A percentile compares a stretch with the other conserved stretches of the same genome.
Conservation (phyloP, 257 asterid genomes). For the Euphrasia confusa region DNA sequence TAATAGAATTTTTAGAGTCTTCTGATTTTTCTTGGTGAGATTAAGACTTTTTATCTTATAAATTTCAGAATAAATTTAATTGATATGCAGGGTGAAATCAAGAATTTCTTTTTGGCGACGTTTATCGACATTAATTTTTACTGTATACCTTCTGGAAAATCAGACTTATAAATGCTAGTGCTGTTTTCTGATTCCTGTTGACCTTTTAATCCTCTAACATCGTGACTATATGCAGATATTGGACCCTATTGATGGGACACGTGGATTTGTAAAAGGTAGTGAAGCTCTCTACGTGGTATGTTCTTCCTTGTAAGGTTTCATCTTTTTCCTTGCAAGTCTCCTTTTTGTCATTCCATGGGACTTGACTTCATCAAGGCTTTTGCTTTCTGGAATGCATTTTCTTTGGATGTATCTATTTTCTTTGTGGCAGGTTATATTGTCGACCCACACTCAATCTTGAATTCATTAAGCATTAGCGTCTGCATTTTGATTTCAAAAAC, state of each 20-base stretch:
- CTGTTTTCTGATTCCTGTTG: not conserved
- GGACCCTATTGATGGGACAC: constrained; percentile 98
- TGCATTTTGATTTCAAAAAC: not conserved
- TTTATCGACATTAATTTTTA: not conserved
- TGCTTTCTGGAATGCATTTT: constrained; percentile 11
- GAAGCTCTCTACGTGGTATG: constrained; percentile 95
- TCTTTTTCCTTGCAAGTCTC: constrained; percentile 20
- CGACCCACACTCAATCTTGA: constrained; percentile 13
- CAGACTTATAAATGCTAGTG: not conserved
- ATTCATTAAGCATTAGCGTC: not conserved
- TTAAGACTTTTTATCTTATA: constrained; percentile 1
- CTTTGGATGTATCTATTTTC: constrained; percentile 10
- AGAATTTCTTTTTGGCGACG: not conserved
- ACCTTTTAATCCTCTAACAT: constrained; percentile 1
- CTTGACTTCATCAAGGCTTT: constrained; percentile 20
- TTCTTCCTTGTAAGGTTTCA: constrained; percentile 17
- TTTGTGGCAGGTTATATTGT: not conserved
- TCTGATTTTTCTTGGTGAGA: not conserved
- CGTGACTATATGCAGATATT: constrained; percentile 50
- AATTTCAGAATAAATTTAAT: not conserved
- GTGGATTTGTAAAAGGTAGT: constrained; percentile 88
- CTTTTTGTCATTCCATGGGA: constrained; percentile 18
- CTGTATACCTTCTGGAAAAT: not conserved
- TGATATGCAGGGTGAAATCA: constrained; percentile 2
- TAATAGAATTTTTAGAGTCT: constrained; percentile 4